These are phyloP conservation scores for Penicillium fuscoglaucum DNA, from an alignment of 2,329 filamentous ascomycete species.

Conservation along the genomic window DNA sequence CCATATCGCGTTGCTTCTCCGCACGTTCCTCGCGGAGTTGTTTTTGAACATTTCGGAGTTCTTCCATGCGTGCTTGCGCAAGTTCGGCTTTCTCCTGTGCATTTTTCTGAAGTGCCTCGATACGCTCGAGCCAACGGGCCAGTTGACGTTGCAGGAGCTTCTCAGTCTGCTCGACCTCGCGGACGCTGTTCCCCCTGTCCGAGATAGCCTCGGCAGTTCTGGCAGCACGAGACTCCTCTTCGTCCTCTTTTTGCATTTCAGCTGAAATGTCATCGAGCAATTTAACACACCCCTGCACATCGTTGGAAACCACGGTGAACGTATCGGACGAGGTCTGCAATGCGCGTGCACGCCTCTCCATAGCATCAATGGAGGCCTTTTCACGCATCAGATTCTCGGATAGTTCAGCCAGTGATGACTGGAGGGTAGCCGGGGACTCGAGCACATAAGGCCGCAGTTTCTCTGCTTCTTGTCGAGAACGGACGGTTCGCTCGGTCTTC, in stretches of 20 bases:
- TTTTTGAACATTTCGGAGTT: conserved; percentile 75
- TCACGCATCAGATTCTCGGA: conserved; percentile 75
- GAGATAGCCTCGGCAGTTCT: conserved; percentile 83
- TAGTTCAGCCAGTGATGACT: conserved; percentile 77
- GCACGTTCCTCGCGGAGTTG: conserved; percentile 79
- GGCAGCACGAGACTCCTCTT: conserved; percentile 76
- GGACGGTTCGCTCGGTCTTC: conserved; percentile 56
- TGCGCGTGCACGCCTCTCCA: conserved; percentile 84
- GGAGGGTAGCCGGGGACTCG: conserved; percentile 80
- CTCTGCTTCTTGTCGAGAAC: conserved; percentile 77
- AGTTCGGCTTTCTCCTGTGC: conserved; percentile 77
- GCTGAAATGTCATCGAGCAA: conserved; percentile 80
- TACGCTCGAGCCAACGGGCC: conserved; percentile 80
- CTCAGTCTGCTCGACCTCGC: conserved; percentile 88
- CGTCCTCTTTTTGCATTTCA: conserved; percentile 89
- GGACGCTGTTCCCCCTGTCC: conserved; percentile 83
- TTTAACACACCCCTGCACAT: conserved; percentile 85
- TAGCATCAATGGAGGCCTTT: conserved; percentile 78
- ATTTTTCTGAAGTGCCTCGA: conserved; percentile 76
- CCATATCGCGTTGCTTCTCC: conserved; percentile 88
- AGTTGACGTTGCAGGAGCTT: conserved; percentile 79
- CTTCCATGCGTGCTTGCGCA: conserved; percentile 87
- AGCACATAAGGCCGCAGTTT: conserved; percentile 91
- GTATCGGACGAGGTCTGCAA: conserved; percentile 90
- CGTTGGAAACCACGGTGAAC: conserved; percentile 77